A percentile compares a stretch with the other conserved stretches of the same genome.
Evolutionary conservation across 106 monocot species (phyloP).

Genomic region (Iris macrosiphon): DNA sequence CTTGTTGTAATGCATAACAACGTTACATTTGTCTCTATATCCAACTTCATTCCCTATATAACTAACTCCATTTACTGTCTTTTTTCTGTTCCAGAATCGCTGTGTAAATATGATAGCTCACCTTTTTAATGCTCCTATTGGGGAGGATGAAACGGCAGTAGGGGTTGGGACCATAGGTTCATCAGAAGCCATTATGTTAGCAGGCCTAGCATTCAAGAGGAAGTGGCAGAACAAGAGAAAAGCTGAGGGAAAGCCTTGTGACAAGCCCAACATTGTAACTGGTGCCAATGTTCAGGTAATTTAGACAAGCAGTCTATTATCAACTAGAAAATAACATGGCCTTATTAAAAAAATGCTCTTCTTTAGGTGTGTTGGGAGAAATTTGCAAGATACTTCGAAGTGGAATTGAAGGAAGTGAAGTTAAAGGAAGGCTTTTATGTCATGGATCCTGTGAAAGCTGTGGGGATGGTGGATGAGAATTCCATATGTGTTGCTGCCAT

Average conservation of each 20-base stretch:
- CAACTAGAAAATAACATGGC: neutral
- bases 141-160: slow-evolving; percentile 51
- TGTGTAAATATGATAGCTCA: slow-evolving; percentile 87
- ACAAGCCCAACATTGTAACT: slow-evolving; percentile 82
- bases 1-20: no score
- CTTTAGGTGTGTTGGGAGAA: slow-evolving; percentile 95
- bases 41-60: neutral
- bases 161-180: slow-evolving; percentile 82
- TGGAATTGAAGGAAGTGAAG: slow-evolving; percentile 86
- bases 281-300: slow-evolving; percentile 84
- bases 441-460: slow-evolving; percentile 76
- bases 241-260: slow-evolving; percentile 62
- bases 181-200: slow-evolving; percentile 87
- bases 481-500: slow-evolving; percentile 80
- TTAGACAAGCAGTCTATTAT: neutral
- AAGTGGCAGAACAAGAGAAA: slow-evolving; percentile 83
- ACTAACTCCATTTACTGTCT: no score
- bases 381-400: slow-evolving; percentile 94
- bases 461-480: slow-evolving; percentile 81
- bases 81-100: slow-evolving; percentile 41
- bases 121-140: slow-evolving; percentile 66
- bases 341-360: neutral
- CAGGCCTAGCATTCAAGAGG: slow-evolving; percentile 79
- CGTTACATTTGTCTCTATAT: neutral
- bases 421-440: slow-evolving; percentile 58